phyloP scores from a whole-genome alignment of 331 rosid genomes.

The Acacia concinna region DNA sequence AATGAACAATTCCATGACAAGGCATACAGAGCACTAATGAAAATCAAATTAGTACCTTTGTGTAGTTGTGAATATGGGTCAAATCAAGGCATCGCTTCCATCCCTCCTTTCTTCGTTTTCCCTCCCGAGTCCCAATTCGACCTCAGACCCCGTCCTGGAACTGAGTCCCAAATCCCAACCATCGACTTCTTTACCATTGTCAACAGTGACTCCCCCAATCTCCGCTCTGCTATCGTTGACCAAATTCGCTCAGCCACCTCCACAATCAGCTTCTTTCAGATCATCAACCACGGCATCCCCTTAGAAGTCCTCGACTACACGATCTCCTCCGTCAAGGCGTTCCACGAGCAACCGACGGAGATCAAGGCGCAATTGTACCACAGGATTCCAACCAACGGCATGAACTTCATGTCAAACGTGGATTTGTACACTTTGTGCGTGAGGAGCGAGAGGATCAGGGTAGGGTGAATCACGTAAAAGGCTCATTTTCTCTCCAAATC shows the following conservation, averaged over 20 bases:
- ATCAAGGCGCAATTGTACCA: constrained; percentile 42
- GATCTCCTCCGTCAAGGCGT: constrained; percentile 46
- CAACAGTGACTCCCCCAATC: neutral
- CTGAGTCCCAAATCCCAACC: constrained; percentile 37
- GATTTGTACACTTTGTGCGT: constrained; percentile 63
- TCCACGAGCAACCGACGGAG: constrained; percentile 75
- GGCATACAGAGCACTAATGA: constrained; percentile 9
- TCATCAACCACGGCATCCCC: constrained; percentile 65
- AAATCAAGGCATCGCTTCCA: constrained; percentile 53
- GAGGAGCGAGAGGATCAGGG: too few species aligned
- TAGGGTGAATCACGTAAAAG: too few species aligned
- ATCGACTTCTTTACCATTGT: constrained; percentile 57
- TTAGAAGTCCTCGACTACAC: constrained; percentile 28
- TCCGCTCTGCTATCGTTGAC: constrained; percentile 35
- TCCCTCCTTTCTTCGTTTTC: constrained; percentile 68
- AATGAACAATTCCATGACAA: neutral
- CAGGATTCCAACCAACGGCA: constrained; percentile 41
- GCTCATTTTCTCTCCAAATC: too few species aligned
- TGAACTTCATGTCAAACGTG: constrained; percentile 62
- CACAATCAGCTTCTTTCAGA: constrained; percentile 62
- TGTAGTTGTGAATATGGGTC: constrained; percentile 53
- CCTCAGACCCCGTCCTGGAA: constrained; percentile 23
- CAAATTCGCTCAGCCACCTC: constrained; percentile 53
- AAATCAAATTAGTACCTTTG: constrained; percentile 48
- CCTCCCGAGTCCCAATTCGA: constrained; percentile 52